Evolutionary conservation across 768 basidiomycete species (phyloP).

Genomic region (Trametes coccinea): DNA sequence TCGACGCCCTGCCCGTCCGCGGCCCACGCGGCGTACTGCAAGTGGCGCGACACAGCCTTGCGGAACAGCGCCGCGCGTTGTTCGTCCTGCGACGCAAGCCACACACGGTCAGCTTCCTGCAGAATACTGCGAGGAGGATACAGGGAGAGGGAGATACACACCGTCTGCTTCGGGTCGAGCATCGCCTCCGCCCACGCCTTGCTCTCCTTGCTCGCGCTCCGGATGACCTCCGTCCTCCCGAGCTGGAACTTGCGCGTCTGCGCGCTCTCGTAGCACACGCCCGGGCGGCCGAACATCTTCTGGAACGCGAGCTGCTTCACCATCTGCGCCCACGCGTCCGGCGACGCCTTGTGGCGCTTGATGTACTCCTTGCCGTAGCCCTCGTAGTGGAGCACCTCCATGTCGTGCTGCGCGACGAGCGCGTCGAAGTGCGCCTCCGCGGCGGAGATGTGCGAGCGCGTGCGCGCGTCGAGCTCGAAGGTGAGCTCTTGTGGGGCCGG

Average conservation of each 20-base stretch:
- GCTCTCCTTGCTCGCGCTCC: conserved; percentile 79
- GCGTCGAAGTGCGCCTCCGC: conserved; percentile 72
- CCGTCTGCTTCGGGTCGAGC: conserved; percentile 55
- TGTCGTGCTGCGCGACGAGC: conserved; percentile 75
- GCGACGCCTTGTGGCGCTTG: conserved; percentile 80
- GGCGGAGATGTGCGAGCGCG: conserved; percentile 51
- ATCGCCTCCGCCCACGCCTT: conserved; percentile 90
- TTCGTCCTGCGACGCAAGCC: conserved; percentile 41
- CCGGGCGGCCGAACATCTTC: conserved; percentile 75
- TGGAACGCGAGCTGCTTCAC: conserved; percentile 96
- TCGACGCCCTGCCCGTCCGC: conserved; percentile 95
- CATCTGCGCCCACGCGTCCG: conserved; percentile 94
- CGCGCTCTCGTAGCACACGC: conserved; percentile 88
- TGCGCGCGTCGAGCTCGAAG: conserved; percentile 64
- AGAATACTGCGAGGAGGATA: no score
- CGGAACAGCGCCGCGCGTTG: conserved; percentile 69
- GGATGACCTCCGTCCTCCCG: conserved; percentile 94
- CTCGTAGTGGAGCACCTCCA: conserved; percentile 44
- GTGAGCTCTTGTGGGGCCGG: conserved; percentile 63
- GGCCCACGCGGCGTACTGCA: conserved; percentile 87
- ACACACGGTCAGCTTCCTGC: background rate
- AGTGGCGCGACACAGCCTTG: conserved; percentile 76
- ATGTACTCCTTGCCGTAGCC: conserved; percentile 83
- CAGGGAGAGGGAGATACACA: conserved; percentile 32
- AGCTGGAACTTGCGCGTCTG: conserved; percentile 91